A percentile compares a stretch with the other conserved stretches of the same genome.
These are phyloP conservation scores for Colletotrichum destructivum DNA, from an alignment of 2,329 filamentous ascomycete genomes.

Conservation along the genomic window DNA sequence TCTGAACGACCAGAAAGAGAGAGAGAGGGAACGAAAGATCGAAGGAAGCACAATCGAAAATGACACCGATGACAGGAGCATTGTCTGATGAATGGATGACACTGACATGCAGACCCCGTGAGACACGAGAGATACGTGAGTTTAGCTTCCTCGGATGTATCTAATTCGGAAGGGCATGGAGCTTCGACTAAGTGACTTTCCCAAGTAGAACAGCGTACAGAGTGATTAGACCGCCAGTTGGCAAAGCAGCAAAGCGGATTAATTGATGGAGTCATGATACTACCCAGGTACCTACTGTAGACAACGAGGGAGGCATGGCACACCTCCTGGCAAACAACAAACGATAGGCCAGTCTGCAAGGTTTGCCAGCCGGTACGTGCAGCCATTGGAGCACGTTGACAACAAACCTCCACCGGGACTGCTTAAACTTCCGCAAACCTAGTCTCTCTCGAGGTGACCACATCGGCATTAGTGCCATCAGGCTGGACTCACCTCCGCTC, in stretches of 20 bases:
- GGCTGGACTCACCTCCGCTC: constrained; percentile 7
- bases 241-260: constrained; percentile 13
- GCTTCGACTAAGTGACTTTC: neutral
- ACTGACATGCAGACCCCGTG: neutral
- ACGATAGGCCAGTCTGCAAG: constrained; percentile 14
- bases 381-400: constrained; percentile 14
- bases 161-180: neutral
- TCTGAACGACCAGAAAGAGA: neutral
- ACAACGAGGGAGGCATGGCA: no score
- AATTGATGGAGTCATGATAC: constrained; percentile 10
- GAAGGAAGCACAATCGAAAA: neutral
- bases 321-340: neutral
- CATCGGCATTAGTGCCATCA: neutral
- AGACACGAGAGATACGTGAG: neutral
- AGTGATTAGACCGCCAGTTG: constrained; percentile 8
- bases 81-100: neutral
- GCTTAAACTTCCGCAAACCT: constrained; percentile 29
- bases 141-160: neutral
- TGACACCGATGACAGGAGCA: constrained; percentile 9
- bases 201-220: neutral
- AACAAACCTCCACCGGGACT: constrained; percentile 10
- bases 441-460: constrained; percentile 8
- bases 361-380: constrained; percentile 18
- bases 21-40: neutral
- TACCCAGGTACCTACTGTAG: no score